A percentile compares a stretch with the other conserved stretches of the same genome.
Evolutionary conservation across 2,329 filamentous ascomycete species (phyloP).

Genomic region (Xylariaceae sp.): DNA sequence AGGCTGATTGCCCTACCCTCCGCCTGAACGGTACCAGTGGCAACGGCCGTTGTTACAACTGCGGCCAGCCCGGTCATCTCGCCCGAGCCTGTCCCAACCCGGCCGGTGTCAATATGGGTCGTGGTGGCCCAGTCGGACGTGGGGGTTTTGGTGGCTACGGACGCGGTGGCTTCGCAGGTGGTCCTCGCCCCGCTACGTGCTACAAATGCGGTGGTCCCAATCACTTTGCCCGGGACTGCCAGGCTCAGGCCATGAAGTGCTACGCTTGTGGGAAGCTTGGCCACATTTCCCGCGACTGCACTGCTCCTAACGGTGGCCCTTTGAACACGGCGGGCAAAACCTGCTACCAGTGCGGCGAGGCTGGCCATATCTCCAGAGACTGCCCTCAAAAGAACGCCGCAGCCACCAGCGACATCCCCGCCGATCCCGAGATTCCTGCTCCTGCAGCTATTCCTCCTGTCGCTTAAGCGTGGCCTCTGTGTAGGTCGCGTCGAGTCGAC

Average conservation of each 20-base stretch:
- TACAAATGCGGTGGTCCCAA: slow-evolving; percentile 87
- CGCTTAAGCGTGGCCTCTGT: slow-evolving; percentile 34
- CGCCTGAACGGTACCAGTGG: slow-evolving; percentile 83
- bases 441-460: slow-evolving; percentile 40
- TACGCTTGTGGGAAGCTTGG: slow-evolving; percentile 96
- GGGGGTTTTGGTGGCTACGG: slow-evolving; percentile 68
- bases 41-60: slow-evolving; percentile 94
- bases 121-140: slow-evolving; percentile 71
- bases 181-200: slow-evolving; percentile 72
- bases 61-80: slow-evolving; percentile 89
- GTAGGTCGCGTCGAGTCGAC: slow-evolving; percentile 8
- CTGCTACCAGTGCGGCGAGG: slow-evolving; percentile 96
- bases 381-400: slow-evolving; percentile 73
- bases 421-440: slow-evolving; percentile 38
- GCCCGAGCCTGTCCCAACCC: slow-evolving; percentile 89
- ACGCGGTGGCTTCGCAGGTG: slow-evolving; percentile 77
- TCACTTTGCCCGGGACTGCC: slow-evolving; percentile 97
- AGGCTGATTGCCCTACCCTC: slow-evolving; percentile 97
- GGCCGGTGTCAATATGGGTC: slow-evolving; percentile 64
- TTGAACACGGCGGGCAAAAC: slow-evolving; percentile 97
- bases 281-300: slow-evolving; percentile 93
- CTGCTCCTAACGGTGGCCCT: slow-evolving; percentile 92
- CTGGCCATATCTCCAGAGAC: slow-evolving; percentile 94
- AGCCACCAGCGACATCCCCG: slow-evolving; percentile 45
- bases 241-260: slow-evolving; percentile 98